phyloP scores from a whole-genome alignment of 2,329 filamentous ascomycete species.

The Colletotrichum truncatum region DNA sequence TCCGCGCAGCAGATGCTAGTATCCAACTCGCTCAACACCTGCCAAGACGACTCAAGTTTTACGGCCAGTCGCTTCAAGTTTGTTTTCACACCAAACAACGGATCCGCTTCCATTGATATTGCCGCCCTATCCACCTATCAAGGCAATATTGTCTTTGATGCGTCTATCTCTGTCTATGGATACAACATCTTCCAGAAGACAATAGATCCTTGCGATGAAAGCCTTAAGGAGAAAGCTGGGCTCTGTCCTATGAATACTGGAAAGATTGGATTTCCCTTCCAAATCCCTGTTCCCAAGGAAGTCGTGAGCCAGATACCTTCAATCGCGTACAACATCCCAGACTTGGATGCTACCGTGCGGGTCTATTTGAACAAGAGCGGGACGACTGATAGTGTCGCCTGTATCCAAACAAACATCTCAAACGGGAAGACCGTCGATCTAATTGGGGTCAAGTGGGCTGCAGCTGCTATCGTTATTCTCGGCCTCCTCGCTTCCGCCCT shows the following conservation, averaged over 20 bases:
- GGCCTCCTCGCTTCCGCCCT: constrained; percentile 87
- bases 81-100: constrained; percentile 79
- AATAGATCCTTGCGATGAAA: constrained; percentile 79
- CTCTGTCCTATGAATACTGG: constrained; percentile 93
- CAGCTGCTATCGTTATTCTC: constrained; percentile 86
- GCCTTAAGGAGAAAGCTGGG: constrained; percentile 75
- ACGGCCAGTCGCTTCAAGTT: constrained; percentile 91
- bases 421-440: constrained; percentile 95
- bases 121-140: constrained; percentile 83
- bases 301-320: constrained; percentile 75
- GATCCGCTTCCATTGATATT: constrained; percentile 77
- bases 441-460: constrained; percentile 87
- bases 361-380: constrained; percentile 81
- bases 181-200: constrained; percentile 73
- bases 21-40: constrained; percentile 86
- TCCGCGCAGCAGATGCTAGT: constrained; percentile 75
- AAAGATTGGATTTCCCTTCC: constrained; percentile 80
- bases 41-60: constrained; percentile 85
- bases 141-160: constrained; percentile 81
- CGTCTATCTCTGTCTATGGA: constrained; percentile 84
- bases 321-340: constrained; percentile 89
- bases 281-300: constrained; percentile 65
- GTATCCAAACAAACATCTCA: constrained; percentile 86
- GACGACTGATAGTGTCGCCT: constrained; percentile 74
- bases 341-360: constrained; percentile 86